These are phyloP conservation scores for Claviceps purpurea DNA, from an alignment of 2,329 filamentous ascomycete genomes.

Conservation along the genomic window DNA sequence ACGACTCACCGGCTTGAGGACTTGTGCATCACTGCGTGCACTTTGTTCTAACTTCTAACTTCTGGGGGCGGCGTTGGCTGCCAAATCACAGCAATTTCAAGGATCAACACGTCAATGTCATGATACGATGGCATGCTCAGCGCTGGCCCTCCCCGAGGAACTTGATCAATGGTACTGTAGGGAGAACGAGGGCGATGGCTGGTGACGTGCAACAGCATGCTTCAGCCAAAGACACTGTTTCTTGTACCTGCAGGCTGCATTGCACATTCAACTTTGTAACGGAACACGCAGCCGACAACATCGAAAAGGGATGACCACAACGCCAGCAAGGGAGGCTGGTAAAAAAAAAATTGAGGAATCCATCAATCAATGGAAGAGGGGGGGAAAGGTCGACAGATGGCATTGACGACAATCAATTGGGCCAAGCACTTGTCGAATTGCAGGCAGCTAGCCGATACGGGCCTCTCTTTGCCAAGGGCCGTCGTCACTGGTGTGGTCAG, in stretches of 20 bases:
- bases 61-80: background rate
- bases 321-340: background rate
- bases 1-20: background rate
- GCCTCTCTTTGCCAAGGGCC: conserved; percentile 1
- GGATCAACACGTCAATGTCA: background rate
- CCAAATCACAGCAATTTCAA: conserved; percentile 7
- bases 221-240: background rate
- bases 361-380: background rate
- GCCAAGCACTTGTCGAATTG: background rate
- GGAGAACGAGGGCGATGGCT: background rate
- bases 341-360: background rate
- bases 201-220: background rate
- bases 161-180: too few relatives aligned
- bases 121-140: background rate
- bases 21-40: too few relatives aligned
- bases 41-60: background rate
- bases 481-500: background rate
- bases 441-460: background rate
- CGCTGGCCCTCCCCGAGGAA: background rate
- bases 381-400: background rate
- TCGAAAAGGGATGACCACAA: background rate
- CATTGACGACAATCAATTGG: conserved; percentile 1
- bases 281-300: background rate
- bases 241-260: background rate
- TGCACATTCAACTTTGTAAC: background rate